A percentile compares a stretch with the other conserved stretches of the same genome.
Evolutionary conservation across 495 filamentous ascomycete species (phyloP).

Genomic region (Lentithecium fluviatile): DNA sequence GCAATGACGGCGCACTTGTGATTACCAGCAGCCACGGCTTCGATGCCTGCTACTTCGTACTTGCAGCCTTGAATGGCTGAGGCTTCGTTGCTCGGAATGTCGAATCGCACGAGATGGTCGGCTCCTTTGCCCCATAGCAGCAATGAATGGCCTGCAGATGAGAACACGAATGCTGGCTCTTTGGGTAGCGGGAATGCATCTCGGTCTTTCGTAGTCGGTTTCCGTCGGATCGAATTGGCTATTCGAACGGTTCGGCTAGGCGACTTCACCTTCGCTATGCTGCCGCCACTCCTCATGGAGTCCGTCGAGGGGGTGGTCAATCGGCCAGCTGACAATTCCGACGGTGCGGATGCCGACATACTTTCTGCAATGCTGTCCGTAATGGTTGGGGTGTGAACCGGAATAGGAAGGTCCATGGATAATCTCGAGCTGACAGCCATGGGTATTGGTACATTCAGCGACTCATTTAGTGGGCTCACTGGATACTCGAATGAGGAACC

Average conservation of each 20-base stretch:
- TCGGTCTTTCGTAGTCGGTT: slow-evolving; percentile 17
- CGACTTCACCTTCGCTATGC: slow-evolving; percentile 21
- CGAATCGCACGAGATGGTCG: slow-evolving; percentile 26
- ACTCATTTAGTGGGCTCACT: slow-evolving; percentile 30
- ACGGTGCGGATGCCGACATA: slow-evolving; percentile 2
- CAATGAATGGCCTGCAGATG: slow-evolving; percentile 27
- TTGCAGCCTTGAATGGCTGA: slow-evolving; percentile 31
- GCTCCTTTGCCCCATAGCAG: slow-evolving; percentile 28
- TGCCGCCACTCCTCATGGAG: slow-evolving; percentile 14
- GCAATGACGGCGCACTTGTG: slow-evolving; percentile 30
- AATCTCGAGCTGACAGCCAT: slow-evolving; percentile 14
- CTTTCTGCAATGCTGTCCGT: slow-evolving; percentile 13
- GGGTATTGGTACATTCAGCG: slow-evolving; percentile 25
- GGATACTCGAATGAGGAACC: slow-evolving; percentile 20
- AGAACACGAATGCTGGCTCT: slow-evolving; percentile 29
- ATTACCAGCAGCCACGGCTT: slow-evolving; percentile 29
- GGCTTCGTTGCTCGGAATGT: slow-evolving; percentile 33
- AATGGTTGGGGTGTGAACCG: slow-evolving; percentile 8
- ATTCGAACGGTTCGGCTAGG: slow-evolving; percentile 21
- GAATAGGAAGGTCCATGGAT: slow-evolving; percentile 29
- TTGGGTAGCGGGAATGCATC: slow-evolving; percentile 22
- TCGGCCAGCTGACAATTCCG: slow-evolving; percentile 13
- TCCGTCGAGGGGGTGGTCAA: slow-evolving; percentile 26
- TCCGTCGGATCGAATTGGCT: slow-evolving; percentile 26
- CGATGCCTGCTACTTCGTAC: slow-evolving; percentile 24